Conservation (phyloP, 208 protist species). For the Crithidia bombi region DNA sequence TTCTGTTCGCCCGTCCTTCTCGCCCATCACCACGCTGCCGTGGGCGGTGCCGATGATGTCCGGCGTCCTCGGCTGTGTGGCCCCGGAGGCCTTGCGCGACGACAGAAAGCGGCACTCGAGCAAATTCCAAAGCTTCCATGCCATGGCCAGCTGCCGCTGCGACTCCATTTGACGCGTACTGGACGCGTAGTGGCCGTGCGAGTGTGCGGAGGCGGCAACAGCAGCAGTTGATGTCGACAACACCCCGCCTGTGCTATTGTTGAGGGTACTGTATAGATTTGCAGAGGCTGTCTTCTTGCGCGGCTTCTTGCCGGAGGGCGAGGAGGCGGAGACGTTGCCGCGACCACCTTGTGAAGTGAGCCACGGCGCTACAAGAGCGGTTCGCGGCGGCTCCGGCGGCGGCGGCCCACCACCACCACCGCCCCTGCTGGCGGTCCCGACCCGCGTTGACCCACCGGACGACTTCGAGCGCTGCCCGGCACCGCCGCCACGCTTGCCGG, state of each 20-base stretch:
- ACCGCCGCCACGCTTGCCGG: constrained; percentile 17
- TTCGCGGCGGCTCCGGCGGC: constrained; percentile 7
- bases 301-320: constrained; percentile 2
- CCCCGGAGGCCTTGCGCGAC: neutral
- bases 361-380: constrained; percentile 13
- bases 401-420: neutral
- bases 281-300: constrained; percentile 6
- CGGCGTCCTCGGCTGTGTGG: constrained; percentile 2
- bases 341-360: constrained; percentile 5
- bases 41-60: neutral
- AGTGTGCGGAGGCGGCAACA: neutral
- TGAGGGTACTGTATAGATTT: constrained; percentile 2
- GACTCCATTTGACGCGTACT: constrained; percentile 1
- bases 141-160: constrained; percentile 24
- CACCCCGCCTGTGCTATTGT: constrained; percentile 2
- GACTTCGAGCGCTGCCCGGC: constrained; percentile 22
- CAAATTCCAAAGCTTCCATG: constrained; percentile 27
- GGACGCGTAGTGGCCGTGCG: neutral
- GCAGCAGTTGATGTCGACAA: neutral
- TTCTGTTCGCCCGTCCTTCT: neutral
- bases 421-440: neutral
- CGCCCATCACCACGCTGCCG: neutral
- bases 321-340: constrained; percentile 1
- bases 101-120: constrained; percentile 21
- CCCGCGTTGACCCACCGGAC: constrained; percentile 5